Percentiles rank a stretch among this genome's conserved stretches.
Conservation (phyloP, 2,329 filamentous ascomycete genomes). For the Aspergillus melleus region DNA sequence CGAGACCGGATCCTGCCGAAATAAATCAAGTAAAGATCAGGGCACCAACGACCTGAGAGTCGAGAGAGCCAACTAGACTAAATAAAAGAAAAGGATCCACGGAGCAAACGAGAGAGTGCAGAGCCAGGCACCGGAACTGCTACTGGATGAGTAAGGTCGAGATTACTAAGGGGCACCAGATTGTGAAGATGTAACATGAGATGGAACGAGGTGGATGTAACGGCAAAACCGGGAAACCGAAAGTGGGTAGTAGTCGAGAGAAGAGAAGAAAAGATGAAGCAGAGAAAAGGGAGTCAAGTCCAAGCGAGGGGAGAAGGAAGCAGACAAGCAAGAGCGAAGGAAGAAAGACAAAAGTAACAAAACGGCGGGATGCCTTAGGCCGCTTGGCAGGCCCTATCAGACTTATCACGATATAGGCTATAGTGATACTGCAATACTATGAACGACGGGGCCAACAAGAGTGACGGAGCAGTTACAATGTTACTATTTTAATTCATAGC, state of each 20-base stretch:
- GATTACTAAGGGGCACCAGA: constrained; percentile 2
- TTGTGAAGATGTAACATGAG: not conserved
- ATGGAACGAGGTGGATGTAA: not conserved
- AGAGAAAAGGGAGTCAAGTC: not conserved
- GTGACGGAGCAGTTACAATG: no score
- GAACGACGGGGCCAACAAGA: no score
- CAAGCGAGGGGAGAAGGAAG: not conserved
- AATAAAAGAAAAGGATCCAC: constrained; percentile 1
- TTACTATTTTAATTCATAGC: not conserved
- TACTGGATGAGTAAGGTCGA: constrained; percentile 1
- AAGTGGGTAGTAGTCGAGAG: not conserved
- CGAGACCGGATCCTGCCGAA: constrained; percentile 7
- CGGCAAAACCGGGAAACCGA: not conserved
- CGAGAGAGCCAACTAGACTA: not conserved
- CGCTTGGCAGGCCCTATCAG: not conserved
- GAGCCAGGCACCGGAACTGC: not conserved
- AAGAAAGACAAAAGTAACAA: not conserved
- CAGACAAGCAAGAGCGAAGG: constrained; percentile 5
- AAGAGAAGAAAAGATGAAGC: not conserved
- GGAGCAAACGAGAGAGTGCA: not conserved
- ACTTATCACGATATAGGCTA: not conserved
- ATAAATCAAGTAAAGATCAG: not conserved
- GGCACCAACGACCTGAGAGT: not conserved
- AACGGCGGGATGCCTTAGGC: not conserved
- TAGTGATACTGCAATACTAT: no score